Conservation (phyloP, 352 stramenopile genomes). For the Phytophthora nicotianae region DNA sequence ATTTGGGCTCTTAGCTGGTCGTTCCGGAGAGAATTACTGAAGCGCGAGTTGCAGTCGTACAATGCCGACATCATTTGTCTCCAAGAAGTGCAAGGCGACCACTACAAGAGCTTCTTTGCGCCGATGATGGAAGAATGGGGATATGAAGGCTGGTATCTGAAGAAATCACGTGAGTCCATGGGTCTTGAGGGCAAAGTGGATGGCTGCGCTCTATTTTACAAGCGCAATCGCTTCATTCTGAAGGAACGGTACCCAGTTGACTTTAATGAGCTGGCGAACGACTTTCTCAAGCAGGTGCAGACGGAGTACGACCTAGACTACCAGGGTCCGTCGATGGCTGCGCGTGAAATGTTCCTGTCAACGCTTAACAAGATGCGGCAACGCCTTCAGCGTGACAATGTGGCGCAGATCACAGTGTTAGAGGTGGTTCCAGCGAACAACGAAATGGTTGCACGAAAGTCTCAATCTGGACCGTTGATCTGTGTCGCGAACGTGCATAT, state of each 20-base stretch:
- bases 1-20: slow-evolving; percentile 98
- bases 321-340: slow-evolving; percentile 58
- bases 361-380: slow-evolving; percentile 66
- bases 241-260: slow-evolving; percentile 95
- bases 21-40: slow-evolving; percentile 92
- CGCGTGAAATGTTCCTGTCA: slow-evolving; percentile 65
- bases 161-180: slow-evolving; percentile 98
- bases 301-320: slow-evolving; percentile 85
- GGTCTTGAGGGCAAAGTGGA: slow-evolving; percentile 97
- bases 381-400: slow-evolving; percentile 97
- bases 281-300: slow-evolving; percentile 71
- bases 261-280: slow-evolving; percentile 95
- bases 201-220: slow-evolving; percentile 98
- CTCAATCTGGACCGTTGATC: slow-evolving; percentile 74
- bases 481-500: slow-evolving; percentile 99
- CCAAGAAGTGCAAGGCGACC: slow-evolving; percentile 98
- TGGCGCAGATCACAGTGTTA: slow-evolving; percentile 97
- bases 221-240: slow-evolving; percentile 87
- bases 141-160: slow-evolving; percentile 98
- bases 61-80: slow-evolving; percentile 98
- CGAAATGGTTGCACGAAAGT: slow-evolving; percentile 53
- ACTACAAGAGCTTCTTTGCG: slow-evolving; percentile 98
- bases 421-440: slow-evolving; percentile 91
- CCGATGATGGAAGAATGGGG: slow-evolving; percentile 94
- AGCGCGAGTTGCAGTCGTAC: slow-evolving; percentile 90